These are phyloP conservation scores for Biscogniauxia mediterranea DNA, from an alignment of 2,329 filamentous ascomycete species.

Conservation along the genomic window DNA sequence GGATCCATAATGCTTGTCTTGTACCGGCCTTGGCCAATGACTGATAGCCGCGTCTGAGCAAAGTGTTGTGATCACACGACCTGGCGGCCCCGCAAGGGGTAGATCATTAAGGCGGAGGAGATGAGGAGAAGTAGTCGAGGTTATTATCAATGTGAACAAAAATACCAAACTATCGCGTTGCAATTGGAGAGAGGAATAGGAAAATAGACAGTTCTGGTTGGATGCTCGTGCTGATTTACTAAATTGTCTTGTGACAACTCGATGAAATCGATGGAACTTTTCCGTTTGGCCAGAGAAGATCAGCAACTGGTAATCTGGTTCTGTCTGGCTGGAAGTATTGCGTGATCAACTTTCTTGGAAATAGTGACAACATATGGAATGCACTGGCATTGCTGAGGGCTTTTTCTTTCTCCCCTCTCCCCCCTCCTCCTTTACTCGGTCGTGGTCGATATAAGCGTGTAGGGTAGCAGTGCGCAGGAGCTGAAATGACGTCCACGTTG, in stretches of 20 bases:
- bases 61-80: constrained; percentile 29
- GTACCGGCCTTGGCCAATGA: constrained; percentile 20
- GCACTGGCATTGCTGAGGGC: not conserved
- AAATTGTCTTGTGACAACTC: not conserved
- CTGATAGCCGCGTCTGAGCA: constrained; percentile 16
- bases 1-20: constrained; percentile 16
- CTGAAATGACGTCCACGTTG: not conserved
- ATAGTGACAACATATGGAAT: not conserved
- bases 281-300: constrained; percentile 1
- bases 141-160: constrained; percentile 9
- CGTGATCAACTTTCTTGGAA: not conserved
- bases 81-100: constrained; percentile 22
- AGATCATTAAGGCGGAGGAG: constrained; percentile 23
- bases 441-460: not conserved
- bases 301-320: not conserved
- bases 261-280: constrained; percentile 3
- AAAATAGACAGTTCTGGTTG: not conserved
- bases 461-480: not conserved
- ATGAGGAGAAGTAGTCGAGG: constrained; percentile 17
- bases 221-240: not conserved
- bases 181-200: constrained; percentile 8
- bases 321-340: not conserved
- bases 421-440: no score
- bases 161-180: constrained; percentile 13
- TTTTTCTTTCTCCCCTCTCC: not conserved